Evolutionary conservation across 176 grass and related monocot species (phyloP).

Genomic region (Bonia amplexicaulis): DNA sequence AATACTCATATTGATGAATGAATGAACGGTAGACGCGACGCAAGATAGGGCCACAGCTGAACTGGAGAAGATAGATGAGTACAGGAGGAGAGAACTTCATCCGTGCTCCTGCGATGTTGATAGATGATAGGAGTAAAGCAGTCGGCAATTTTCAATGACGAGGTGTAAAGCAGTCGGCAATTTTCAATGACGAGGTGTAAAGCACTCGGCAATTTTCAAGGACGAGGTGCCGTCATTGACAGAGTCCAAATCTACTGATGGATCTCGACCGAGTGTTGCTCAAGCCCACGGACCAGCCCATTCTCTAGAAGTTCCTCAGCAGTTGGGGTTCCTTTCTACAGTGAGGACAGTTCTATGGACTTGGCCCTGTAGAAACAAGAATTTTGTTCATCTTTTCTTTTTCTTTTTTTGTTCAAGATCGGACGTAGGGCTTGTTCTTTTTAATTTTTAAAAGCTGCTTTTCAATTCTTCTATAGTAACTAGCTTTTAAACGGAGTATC

Average conservation of each 20-base stretch:
- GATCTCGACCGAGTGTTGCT: background rate
- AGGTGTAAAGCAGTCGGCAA: background rate
- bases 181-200: too few species aligned
- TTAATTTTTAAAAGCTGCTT: too few species aligned
- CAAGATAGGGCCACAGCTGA: background rate
- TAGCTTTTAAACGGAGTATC: too few species aligned
- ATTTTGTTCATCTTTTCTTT: background rate
- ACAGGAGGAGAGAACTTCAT: background rate
- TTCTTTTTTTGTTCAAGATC: background rate
- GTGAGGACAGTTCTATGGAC: background rate
- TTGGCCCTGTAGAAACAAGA: background rate
- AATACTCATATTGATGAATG: background rate
- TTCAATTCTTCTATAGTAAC: too few species aligned
- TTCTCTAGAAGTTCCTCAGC: background rate
- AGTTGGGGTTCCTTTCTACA: background rate
- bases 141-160: background rate
- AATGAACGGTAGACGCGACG: background rate
- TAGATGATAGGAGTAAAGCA: background rate
- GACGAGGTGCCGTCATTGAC: background rate
- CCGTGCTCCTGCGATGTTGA: background rate
- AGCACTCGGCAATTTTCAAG: background rate
- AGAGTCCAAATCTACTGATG: background rate
- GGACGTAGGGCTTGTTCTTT: too few species aligned
- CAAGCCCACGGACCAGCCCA: background rate
- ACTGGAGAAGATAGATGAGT: background rate